These are phyloP conservation scores for Sextonia rubra DNA, from an alignment of 164 flowering plant species.

Conservation along the genomic window DNA sequence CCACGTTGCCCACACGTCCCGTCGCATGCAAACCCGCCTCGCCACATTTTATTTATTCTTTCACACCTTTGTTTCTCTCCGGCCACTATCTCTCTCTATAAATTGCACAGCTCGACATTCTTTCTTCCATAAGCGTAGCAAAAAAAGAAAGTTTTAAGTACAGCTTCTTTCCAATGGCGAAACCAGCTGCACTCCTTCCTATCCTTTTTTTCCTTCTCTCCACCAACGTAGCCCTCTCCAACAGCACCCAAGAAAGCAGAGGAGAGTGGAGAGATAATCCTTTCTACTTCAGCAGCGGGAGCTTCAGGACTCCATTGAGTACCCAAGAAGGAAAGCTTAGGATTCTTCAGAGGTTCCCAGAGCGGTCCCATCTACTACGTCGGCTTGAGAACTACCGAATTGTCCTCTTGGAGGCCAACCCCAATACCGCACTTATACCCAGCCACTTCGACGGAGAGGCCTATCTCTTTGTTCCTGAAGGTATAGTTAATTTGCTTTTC, in stretches of 20 bases:
- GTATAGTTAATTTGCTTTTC: not conserved
- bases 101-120: not conserved
- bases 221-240: not conserved
- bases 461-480: slow-evolving; percentile 1
- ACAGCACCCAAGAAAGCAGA: not conserved
- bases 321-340: slow-evolving; percentile 5
- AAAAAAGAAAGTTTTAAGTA: too few relatives aligned
- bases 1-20: not conserved
- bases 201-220: slow-evolving; percentile 3
- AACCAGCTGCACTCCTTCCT: not conserved
- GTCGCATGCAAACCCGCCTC: not conserved
- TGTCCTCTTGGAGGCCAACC: slow-evolving; percentile 6
- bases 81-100: not conserved
- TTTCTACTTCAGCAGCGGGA: not conserved
- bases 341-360: slow-evolving; percentile 5
- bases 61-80: not conserved
- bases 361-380: not conserved
- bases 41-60: not conserved
- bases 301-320: not conserved
- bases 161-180: not conserved
- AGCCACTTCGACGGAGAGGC: slow-evolving; percentile 15
- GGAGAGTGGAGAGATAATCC: slow-evolving; percentile 1
- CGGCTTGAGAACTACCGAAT: slow-evolving; percentile 12
- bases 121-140: not conserved
- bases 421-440: slow-evolving; percentile 6